Evolutionary conservation across 495 filamentous ascomycete genomes (phyloP), one percentile per base, ranked within the genome.

Genomic region (Neurospora pannonica): DNA sequence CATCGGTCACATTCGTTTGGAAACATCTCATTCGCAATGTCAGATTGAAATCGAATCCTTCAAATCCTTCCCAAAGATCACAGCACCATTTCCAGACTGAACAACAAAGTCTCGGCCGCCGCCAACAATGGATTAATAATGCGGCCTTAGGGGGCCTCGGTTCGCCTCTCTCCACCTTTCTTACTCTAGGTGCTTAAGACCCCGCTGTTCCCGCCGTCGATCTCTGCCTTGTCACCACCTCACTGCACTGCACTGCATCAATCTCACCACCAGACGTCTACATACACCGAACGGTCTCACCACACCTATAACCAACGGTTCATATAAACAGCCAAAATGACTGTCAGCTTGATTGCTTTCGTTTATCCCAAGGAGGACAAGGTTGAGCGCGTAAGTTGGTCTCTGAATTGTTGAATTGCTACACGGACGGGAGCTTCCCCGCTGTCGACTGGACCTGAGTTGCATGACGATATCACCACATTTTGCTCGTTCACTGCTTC

Each of bases 281-380:
- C 11, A 60, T 24, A 54, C 46, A 54, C 46, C 46, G 19, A 46
- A 46, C 42, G 4, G n/a, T 24, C 21, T 19, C 6, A 31, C 24
- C 54, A 67, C 28, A 67, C 13, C 7, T 19, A 17, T 19, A 67
- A 34, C 54, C 24, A 62, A 62, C 24, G 4, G 5, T 9, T 9
- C 28, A 31, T 17, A 62, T 67, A 34, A 34, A 67, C 28, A 8
- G 15, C 28, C 71, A 77, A 76, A 48, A 78, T 78, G 76, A 7
- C 72, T 54, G 17, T 78, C 62, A 24, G 62, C 40, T 31, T 76
- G 38, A 10, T 80, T 31, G 77, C 77, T 19, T 43, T 78, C 10
- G 19, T 80, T n/a, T 73, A 72, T 7, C 78, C 78, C 71, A 80
- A 80, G 69, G 74, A 74, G 17, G 78, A 77, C 70, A 67, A 70